A percentile compares a stretch with the other conserved stretches of the same genome.
These are phyloP conservation scores for Aureoboletus auriporus DNA, from an alignment of 768 basidiomycete species.

Conservation along the genomic window DNA sequence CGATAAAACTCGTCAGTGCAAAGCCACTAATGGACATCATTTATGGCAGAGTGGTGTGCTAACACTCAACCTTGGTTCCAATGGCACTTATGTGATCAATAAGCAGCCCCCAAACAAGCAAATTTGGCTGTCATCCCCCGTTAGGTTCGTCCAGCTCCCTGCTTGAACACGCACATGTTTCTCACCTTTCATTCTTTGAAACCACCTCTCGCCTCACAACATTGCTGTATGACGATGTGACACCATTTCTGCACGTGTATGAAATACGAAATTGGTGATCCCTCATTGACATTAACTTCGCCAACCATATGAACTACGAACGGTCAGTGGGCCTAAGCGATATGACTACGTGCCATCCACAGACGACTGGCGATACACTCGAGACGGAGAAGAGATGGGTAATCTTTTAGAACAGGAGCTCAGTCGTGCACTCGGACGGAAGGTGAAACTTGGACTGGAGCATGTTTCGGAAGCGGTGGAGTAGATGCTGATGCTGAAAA, in stretches of 20 bases:
- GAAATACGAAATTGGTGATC: background rate
- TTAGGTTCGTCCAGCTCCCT: constrained; percentile 50
- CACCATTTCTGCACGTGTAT: constrained; percentile 4
- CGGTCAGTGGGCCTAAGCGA: constrained; percentile 80
- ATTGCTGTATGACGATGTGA: background rate
- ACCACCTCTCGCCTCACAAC: constrained; percentile 1
- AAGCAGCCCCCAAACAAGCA: constrained; percentile 98
- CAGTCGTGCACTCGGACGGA: constrained; percentile 33
- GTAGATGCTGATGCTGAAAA: constrained; percentile 6
- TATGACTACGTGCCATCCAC: constrained; percentile 66
- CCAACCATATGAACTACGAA: constrained; percentile 1
- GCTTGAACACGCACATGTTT: background rate
- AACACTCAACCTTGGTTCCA: constrained; percentile 68
- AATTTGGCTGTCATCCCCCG: constrained; percentile 91
- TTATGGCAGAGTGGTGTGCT: constrained; percentile 77
- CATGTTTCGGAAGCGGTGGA: constrained; percentile 21
- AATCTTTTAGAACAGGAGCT: constrained; percentile 70
- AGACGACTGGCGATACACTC: constrained; percentile 71
- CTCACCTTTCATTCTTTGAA: constrained; percentile 3
- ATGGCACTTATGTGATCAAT: constrained; percentile 93
- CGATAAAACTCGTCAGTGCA: background rate
- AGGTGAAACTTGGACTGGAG: constrained; percentile 31
- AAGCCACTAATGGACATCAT: constrained; percentile 9
- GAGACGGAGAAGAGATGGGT: constrained; percentile 60
- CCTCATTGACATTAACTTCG: background rate